Base-by-base conservation (phyloP, 768 basidiomycete genomes). In the Megacollybia marginata region DNA sequence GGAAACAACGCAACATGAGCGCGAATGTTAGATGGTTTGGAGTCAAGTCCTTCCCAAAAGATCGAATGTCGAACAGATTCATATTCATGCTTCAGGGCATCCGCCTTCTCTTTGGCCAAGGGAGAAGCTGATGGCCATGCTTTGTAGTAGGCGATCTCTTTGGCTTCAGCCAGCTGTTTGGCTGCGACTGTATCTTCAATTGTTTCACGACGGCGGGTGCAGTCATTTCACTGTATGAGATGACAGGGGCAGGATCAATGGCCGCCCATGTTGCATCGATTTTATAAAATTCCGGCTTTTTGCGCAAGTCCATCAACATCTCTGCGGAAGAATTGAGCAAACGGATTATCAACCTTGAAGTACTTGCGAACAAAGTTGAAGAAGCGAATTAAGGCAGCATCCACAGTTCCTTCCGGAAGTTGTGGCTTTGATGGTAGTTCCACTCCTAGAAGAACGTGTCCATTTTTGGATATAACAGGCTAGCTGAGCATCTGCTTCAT, bases 91-190 rank as follows among this genome's bases (percentile, higher is more conserved):
- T 88, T 93, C 67, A 98, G 76, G 13, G 76, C 73, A 62, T 93
- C 85, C 32, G 82, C 88, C 59, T 89, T 91, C 61, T 89, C 88
- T 54, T 73, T 76, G 2, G 82, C 68, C 42, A 96, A 64, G 5
- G 86, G 76, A 0, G 86, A 70, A 13, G 75, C 63, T 11, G 72
- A 65, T n/a, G 87, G 88, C 80, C 78, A 90, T 18, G 87, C 95
- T 70, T 96, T 98, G n/a, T n/a, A n/a, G 71, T 98, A 98, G 9
- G 92, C 90, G 53, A 97, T 79, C 59, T 97, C 96, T 69, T 99
- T 99, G 46, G 96, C 96, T 64, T 97, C 94, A 3, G 86, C 84
- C 28, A 99, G 79, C 66, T 90, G 89, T 68, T 93, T 94, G 42
- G 75, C 62, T 93, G 90, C 2, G 92, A 95, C 57, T 91, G 85